A percentile compares a stretch with the other conserved stretches of the same genome.
Conservation (phyloP, 306 rosid genomes). For the Quercus aquifolioides region DNA sequence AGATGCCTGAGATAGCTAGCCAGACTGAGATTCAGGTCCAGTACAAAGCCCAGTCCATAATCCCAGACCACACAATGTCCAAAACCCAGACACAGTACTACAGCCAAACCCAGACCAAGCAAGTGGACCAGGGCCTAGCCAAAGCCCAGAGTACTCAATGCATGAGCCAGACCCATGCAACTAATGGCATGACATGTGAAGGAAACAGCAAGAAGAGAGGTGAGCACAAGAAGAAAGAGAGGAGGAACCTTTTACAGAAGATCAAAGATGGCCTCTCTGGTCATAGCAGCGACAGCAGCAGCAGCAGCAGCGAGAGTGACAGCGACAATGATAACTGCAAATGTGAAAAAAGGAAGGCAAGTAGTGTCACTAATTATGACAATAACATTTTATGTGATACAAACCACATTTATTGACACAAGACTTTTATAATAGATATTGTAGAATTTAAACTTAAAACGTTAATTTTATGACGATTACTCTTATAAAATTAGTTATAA, state of each 20-base stretch:
- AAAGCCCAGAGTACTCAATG: background rate
- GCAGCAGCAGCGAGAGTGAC: conserved; percentile 21
- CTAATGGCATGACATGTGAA: background rate
- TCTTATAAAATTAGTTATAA: no score
- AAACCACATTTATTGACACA: background rate
- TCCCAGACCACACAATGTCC: background rate
- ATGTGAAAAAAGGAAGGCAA: conserved; percentile 11
- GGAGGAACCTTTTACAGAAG: conserved; percentile 6
- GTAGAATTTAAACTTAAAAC: no score
- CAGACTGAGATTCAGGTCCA: background rate
- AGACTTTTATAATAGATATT: background rate
- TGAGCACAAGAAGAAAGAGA: background rate
- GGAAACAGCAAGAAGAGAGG: background rate
- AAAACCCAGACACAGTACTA: background rate
- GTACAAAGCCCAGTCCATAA: background rate
- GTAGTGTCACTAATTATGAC: background rate
- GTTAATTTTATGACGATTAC: no score
- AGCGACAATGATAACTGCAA: background rate
- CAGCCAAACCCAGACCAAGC: background rate
- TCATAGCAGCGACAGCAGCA: background rate
- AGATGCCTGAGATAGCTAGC: conserved; percentile 4
- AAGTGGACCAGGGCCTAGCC: background rate
- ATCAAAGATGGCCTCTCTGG: conserved; percentile 14
- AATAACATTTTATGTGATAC: background rate
- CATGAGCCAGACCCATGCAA: background rate